These are phyloP conservation scores for Pichia heedii DNA, from an alignment of 805 yeast genomes.

Conservation along the genomic window DNA sequence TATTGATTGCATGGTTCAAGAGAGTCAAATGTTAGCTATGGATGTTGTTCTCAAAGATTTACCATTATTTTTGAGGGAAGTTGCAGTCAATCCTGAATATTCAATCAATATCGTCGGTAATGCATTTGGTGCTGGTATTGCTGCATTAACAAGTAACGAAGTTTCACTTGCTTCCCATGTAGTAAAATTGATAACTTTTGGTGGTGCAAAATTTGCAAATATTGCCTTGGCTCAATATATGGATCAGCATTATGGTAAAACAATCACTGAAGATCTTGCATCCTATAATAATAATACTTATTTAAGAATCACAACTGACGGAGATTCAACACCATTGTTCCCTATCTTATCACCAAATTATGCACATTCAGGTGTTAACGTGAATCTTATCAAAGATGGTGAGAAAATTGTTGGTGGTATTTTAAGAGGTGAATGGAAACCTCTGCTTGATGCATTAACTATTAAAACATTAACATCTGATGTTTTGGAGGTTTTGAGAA, in stretches of 20 bases:
- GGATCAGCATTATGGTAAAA: conserved; percentile 4
- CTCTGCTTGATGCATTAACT: neutral
- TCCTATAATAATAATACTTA: neutral
- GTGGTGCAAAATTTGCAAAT: conserved; percentile 2
- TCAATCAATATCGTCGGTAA: neutral
- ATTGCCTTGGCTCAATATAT: neutral
- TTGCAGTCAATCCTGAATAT: conserved; percentile 1
- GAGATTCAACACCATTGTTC: conserved; percentile 1
- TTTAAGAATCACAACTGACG: conserved; percentile 1
- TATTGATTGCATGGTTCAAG: conserved; percentile 1
- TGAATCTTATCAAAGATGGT: neutral
- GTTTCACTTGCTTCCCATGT: neutral
- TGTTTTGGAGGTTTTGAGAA: neutral
- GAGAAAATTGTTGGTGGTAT: neutral
- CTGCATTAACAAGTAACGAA: conserved; percentile 1
- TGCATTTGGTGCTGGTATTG: conserved; percentile 2
- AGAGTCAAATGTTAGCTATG: conserved; percentile 1
- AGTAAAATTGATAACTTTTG: neutral
- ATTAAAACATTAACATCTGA: neutral
- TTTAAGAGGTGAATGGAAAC: neutral
- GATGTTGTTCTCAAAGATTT: conserved; percentile 1
- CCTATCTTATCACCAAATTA: neutral
- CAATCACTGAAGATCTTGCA: neutral
- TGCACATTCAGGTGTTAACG: neutral
- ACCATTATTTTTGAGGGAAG: conserved; percentile 1